These are phyloP conservation scores for Picochlorum sp. DNA, from an alignment of 139 green algal species.

Conservation along the genomic window DNA sequence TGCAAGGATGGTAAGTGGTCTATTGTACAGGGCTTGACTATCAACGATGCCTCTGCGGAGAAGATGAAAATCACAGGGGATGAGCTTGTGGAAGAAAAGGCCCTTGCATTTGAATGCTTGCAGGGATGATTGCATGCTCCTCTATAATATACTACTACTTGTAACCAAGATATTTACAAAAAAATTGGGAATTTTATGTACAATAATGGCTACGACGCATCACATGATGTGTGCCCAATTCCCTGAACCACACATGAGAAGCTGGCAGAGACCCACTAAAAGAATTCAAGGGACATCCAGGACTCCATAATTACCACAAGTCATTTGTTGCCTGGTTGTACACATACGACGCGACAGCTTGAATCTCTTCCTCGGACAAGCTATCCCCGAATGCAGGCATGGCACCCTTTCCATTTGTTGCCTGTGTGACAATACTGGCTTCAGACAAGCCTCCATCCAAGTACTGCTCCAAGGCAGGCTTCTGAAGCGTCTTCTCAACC, in stretches of 20 bases:
- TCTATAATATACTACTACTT: neutral
- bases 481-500: constrained; percentile 49
- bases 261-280: too few relatives aligned
- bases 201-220: too few relatives aligned
- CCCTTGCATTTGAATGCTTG: constrained; percentile 51
- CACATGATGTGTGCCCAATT: too few relatives aligned
- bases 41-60: constrained; percentile 52
- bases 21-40: constrained; percentile 74
- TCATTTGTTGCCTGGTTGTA: constrained; percentile 41
- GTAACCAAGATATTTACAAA: neutral
- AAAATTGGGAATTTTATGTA: too few relatives aligned
- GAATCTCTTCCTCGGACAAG: constrained; percentile 64
- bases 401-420: constrained; percentile 54
- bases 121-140: neutral
- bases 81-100: constrained; percentile 77
- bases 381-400: constrained; percentile 63
- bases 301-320: constrained; percentile 28
- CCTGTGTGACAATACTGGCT: constrained; percentile 8
- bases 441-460: constrained; percentile 37
- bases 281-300: too few relatives aligned
- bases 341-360: constrained; percentile 52
- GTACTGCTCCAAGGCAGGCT: constrained; percentile 49
- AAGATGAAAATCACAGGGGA: constrained; percentile 76
- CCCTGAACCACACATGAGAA: too few relatives aligned
- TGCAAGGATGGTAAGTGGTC: constrained; percentile 80